A percentile compares a stretch with the other conserved stretches of the same genome.
These are phyloP conservation scores for Penicillium brevicompactum DNA, from an alignment of 2,329 filamentous ascomycete genomes.

Conservation along the genomic window DNA sequence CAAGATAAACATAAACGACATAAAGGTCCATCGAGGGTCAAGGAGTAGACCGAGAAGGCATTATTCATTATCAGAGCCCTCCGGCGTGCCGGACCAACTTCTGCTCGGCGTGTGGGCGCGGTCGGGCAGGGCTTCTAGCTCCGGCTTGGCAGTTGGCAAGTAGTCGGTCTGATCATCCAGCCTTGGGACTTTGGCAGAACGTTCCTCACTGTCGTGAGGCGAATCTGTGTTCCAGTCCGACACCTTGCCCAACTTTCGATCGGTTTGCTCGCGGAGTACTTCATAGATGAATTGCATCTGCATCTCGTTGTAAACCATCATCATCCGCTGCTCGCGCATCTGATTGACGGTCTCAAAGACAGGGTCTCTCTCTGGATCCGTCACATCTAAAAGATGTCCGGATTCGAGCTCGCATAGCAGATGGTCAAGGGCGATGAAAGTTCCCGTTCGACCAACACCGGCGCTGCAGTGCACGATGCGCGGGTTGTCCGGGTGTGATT, in stretches of 20 bases:
- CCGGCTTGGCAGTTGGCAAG: constrained; percentile 36
- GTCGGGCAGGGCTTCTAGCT: constrained; percentile 35
- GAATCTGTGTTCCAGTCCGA: constrained; percentile 12
- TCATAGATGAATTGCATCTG: constrained; percentile 91
- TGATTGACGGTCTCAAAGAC: constrained; percentile 77
- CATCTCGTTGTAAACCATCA: constrained; percentile 89
- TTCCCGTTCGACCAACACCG: constrained; percentile 90
- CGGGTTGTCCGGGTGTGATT: constrained; percentile 61
- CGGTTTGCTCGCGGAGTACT: constrained; percentile 66
- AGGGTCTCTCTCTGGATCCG: constrained; percentile 61
- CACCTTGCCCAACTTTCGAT: constrained; percentile 35
- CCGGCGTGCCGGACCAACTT: constrained; percentile 32
- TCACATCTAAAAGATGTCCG: constrained; percentile 62
- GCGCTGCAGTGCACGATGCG: constrained; percentile 87
- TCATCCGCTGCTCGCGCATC: constrained; percentile 83
- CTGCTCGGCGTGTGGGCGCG: constrained; percentile 25
- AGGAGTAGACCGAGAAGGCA: constrained; percentile 6
- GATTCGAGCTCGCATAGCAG: constrained; percentile 78
- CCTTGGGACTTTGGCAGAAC: constrained; percentile 40
- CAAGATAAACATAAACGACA: constrained; percentile 21
- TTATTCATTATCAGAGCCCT: constrained; percentile 36
- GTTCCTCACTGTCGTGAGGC: constrained; percentile 25
- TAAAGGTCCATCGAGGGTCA: neutral
- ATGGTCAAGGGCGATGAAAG: constrained; percentile 95
- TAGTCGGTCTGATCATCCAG: constrained; percentile 33